A percentile compares a stretch with the other conserved stretches of the same genome.
phyloP scores from a whole-genome alignment of 371 early-diverging fungal genomes.

The Coemansia sp. region DNA sequence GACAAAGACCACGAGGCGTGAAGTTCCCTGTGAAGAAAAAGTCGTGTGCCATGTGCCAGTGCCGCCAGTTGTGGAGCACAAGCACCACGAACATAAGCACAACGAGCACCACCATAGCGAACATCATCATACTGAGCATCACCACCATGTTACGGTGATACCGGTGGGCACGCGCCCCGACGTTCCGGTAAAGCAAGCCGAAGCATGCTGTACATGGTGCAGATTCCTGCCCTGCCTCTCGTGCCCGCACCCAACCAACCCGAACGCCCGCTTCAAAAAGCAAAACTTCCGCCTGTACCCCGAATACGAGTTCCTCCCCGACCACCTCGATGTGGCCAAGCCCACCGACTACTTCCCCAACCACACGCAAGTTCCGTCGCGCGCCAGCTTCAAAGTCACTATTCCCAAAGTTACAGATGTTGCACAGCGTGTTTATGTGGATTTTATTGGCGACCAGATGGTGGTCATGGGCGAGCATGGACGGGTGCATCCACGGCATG shows the following conservation, averaged over 20 bases:
- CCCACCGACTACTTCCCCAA: slow-evolving; percentile 45
- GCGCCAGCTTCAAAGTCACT: slow-evolving; percentile 34
- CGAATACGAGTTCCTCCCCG: slow-evolving; percentile 52
- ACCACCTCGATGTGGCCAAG: slow-evolving; percentile 21
- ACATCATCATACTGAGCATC: slow-evolving; percentile 6
- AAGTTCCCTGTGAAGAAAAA: slow-evolving; percentile 18
- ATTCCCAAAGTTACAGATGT: slow-evolving; percentile 25
- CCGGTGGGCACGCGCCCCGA: slow-evolving; percentile 34
- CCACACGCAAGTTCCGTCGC: slow-evolving; percentile 40
- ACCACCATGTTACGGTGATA: slow-evolving; percentile 15
- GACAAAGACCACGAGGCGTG: slow-evolving; percentile 21
- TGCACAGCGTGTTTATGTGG: slow-evolving; percentile 44
- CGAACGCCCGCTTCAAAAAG: slow-evolving; percentile 51
- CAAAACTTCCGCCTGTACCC: slow-evolving; percentile 49
- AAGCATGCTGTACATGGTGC: slow-evolving; percentile 51
- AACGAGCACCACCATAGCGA: slow-evolving; percentile 5
- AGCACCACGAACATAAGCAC: slow-evolving; percentile 13
- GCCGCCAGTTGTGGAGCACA: slow-evolving; percentile 5
- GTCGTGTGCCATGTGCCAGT: slow-evolving; percentile 6
- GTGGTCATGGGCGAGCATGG: slow-evolving; percentile 49
- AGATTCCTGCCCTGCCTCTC: slow-evolving; percentile 47
- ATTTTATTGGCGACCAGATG: slow-evolving; percentile 51
- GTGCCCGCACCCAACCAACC: slow-evolving; percentile 49
- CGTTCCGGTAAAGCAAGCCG: slow-evolving; percentile 17
- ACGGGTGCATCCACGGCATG: slow-evolving; percentile 8